These are phyloP conservation scores for Populus hybrid DNA, from an alignment of 441 rosid genomes.

Conservation along the genomic window DNA sequence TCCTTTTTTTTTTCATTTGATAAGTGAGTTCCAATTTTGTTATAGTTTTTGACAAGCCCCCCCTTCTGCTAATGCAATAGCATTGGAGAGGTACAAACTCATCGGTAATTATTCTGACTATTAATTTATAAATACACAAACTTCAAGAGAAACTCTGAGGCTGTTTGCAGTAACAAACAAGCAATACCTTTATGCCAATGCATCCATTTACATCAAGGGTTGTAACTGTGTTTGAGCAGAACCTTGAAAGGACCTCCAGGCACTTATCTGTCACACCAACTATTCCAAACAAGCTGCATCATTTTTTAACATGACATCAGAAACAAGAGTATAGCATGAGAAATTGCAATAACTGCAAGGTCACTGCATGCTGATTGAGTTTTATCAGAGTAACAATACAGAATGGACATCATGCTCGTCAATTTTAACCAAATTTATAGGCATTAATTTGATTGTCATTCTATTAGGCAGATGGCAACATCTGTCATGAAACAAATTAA, in stretches of 20 bases:
- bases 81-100: neutral
- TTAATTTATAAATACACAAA: constrained; percentile 2
- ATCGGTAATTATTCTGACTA: neutral
- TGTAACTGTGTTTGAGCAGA: constrained; percentile 59
- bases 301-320: constrained; percentile 14
- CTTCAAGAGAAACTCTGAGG: neutral
- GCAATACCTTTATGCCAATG: constrained; percentile 69
- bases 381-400: neutral
- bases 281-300: constrained; percentile 89
- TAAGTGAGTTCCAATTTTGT: neutral
- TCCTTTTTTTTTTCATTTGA: too few relatives aligned
- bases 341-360: neutral
- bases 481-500: neutral
- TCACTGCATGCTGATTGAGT: neutral
- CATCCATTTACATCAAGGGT: constrained; percentile 97
- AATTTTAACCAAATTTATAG: neutral
- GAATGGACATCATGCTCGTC: neutral
- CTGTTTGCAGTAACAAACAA: constrained; percentile 12
- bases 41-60: too few relatives aligned
- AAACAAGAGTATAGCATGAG: constrained; percentile 7
- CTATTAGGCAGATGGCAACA: neutral
- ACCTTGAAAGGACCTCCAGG: constrained; percentile 64
- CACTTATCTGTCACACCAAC: constrained; percentile 85
- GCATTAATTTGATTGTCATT: neutral
- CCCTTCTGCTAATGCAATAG: neutral